Percentiles rank a stretch among this genome's conserved stretches.
These are phyloP conservation scores for Baeospora myosura DNA, from an alignment of 1,284 basidiomycete species.

Conservation along the genomic window DNA sequence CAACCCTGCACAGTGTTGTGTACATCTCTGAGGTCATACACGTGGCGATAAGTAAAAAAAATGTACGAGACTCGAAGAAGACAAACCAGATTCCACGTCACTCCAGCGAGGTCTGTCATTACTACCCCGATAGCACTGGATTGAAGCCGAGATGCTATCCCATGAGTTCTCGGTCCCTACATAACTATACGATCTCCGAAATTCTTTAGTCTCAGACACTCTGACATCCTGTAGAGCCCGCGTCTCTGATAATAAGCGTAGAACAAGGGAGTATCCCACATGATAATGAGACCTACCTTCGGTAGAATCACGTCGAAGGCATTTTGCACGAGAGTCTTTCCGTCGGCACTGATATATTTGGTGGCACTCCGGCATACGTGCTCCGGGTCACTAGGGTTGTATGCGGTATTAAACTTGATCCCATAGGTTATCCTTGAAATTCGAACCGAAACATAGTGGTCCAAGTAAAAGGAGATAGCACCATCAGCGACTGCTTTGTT, in stretches of 20 bases:
- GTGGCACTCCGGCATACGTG: constrained; percentile 15
- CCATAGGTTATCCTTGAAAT: constrained; percentile 31
- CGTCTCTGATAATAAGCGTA: background rate
- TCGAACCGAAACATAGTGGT: constrained; percentile 28
- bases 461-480: constrained; percentile 32
- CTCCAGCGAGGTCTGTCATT: constrained; percentile 1
- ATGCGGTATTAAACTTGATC: constrained; percentile 19
- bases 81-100: constrained; percentile 1
- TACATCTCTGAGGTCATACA: constrained; percentile 4
- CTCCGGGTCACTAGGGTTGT: constrained; percentile 20
- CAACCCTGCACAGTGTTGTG: constrained; percentile 4
- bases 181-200: constrained; percentile 3
- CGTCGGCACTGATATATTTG: background rate
- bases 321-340: background rate
- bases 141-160: background rate
- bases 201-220: constrained; percentile 6
- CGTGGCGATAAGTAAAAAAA: background rate
- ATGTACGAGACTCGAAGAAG: background rate
- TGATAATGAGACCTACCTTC: background rate
- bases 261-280: background rate
- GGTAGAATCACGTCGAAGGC: background rate
- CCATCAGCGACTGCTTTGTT: constrained; percentile 41
- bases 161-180: background rate
- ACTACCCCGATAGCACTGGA: constrained; percentile 1
- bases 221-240: constrained; percentile 1